Percentiles rank a stretch among this genome's conserved stretches.
Evolutionary conservation across 495 filamentous ascomycete genomes (phyloP).

Genomic region (Talaromyces thailandensis): DNA sequence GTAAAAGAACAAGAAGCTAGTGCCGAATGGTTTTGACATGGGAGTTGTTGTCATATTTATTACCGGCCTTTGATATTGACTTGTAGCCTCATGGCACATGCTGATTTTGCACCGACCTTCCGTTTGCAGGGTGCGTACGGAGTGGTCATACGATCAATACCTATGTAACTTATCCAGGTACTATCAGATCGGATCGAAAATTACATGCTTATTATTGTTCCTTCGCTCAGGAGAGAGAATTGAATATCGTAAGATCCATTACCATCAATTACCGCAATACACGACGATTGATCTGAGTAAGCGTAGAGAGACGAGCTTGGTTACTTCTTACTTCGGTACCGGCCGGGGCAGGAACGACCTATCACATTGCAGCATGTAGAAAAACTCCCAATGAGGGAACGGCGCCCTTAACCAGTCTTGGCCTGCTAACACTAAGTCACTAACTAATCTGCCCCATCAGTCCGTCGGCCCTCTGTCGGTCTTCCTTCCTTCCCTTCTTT

Average conservation of each 20-base stretch:
- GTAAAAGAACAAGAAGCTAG: background rate
- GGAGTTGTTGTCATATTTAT: background rate
- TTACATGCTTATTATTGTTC: background rate
- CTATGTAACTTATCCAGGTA: background rate
- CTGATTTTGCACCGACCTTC: background rate
- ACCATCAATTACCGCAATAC: background rate
- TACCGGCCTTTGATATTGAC: background rate
- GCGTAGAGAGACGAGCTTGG: background rate
- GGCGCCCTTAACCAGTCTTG: background rate
- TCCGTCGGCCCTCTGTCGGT: slow-evolving; percentile 5
- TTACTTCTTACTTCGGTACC: too few relatives aligned
- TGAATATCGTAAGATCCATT: background rate
- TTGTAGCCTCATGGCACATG: background rate
- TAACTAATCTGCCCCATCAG: slow-evolving; percentile 9
- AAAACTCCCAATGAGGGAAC: background rate
- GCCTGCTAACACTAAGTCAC: background rate
- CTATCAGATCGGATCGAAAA: background rate
- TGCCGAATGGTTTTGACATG: background rate
- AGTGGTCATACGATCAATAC: background rate
- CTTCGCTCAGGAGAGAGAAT: background rate
- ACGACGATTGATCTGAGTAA: background rate
- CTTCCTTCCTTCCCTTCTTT: slow-evolving; percentile 9
- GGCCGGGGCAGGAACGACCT: background rate
- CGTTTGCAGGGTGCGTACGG: background rate
- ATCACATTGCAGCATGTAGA: background rate